Base-by-base conservation (phyloP, 495 filamentous ascomycete genomes). In the Tetracladium marchalianum region DNA sequence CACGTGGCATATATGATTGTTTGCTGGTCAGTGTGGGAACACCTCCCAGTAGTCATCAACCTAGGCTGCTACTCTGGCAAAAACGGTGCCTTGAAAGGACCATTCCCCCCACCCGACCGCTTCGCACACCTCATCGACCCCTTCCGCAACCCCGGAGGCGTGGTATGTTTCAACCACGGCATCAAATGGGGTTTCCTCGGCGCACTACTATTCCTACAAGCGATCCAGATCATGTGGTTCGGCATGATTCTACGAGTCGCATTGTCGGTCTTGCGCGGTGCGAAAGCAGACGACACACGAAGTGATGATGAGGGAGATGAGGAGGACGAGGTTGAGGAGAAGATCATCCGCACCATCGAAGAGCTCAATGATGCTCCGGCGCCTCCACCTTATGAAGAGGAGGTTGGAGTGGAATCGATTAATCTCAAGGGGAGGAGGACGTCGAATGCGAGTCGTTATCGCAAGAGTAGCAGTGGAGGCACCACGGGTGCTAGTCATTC, bases 211-310 rank as follows among this genome's bases (percentile, higher is more conserved):
- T 73, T 78, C 33, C 66, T 97, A n/a, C 87, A 96, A 61, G 67
- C 71, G 8, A 69, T 97, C 27, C 85, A 84, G 13, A 66, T 95
- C 31, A 70, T 90, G 54, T 97, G 90, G 90, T 93, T 96, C 60
- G 75, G 67, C 54, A 83, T 95, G 80, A 94, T 96, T 56, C 57
- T 87, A 22, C 74, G 76, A 19, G 85, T 97, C 1, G 90, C 87
- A 15, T 66, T 79, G 42, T 78, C 77, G 27, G 85, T 95, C 1
- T 54, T 96, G 13, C 75, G 68, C 39, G 88, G 87, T 19, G 74
- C 76, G n/a, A 71, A 76, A 22, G 89, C 90, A 18, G 90, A 94
- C 44, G 90, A 97, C 56, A 73, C 75, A 24, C 80, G 90, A 41
- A 93, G 86, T 59, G 90, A 95, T 51, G 88, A 88, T 50, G 90